Conservation (phyloP, 2,329 filamentous ascomycete species). For the Coniochaeta sp. region DNA sequence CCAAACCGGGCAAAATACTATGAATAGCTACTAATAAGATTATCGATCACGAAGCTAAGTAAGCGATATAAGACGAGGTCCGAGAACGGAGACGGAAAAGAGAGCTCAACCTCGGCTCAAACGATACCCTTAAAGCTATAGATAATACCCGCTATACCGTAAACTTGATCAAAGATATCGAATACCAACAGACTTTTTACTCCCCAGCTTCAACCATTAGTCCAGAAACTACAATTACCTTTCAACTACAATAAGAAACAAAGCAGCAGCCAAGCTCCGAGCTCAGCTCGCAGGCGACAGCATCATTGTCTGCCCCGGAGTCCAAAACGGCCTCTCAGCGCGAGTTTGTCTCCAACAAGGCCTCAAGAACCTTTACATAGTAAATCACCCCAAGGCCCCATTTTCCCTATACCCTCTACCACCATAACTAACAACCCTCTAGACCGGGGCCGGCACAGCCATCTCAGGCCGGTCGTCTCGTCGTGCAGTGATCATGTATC, state of each 20-base stretch:
- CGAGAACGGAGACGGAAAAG: neutral
- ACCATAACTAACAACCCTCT: neutral
- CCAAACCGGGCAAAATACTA: no score
- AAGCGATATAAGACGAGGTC: neutral
- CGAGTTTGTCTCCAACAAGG: slow-evolving; percentile 55
- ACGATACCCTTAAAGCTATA: neutral
- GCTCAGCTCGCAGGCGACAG: slow-evolving; percentile 30
- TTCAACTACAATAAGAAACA: slow-evolving; percentile 17
- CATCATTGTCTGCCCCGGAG: slow-evolving; percentile 54
- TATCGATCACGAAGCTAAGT: neutral
- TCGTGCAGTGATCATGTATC: no score
- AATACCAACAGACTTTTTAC: no score
- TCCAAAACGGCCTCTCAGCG: slow-evolving; percentile 62
- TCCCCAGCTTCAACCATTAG: no score
- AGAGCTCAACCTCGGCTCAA: neutral
- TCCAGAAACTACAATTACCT: no score
- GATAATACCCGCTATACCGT: neutral
- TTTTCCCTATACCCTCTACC: neutral
- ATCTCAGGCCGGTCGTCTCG: no score
- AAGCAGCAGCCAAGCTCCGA: slow-evolving; percentile 28
- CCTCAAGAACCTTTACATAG: slow-evolving; percentile 63
- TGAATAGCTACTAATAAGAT: no score
- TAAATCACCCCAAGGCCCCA: slow-evolving; percentile 24
- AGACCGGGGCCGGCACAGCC: slow-evolving; percentile 57
- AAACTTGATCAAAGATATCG: neutral